Evolutionary conservation across 2,329 filamentous ascomycete species (phyloP).

Genomic region (Aureobasidium musti): DNA sequence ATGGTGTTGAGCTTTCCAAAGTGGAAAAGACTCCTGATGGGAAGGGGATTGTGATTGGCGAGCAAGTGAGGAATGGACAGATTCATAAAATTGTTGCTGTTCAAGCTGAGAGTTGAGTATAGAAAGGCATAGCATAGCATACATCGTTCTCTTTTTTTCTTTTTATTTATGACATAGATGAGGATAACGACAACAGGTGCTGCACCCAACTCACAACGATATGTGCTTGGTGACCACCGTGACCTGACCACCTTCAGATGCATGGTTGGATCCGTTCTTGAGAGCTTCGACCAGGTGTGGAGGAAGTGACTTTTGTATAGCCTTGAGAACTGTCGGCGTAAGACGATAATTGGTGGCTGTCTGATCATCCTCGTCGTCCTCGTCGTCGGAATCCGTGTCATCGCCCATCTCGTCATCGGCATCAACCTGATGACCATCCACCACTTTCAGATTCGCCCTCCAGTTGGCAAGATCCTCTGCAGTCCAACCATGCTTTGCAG

Average conservation of each 20-base stretch:
- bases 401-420: not conserved
- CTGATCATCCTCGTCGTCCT: not conserved
- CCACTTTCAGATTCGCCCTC: too few species aligned
- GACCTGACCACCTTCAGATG: not conserved
- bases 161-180: too few species aligned
- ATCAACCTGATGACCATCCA: not conserved
- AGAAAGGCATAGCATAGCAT: not conserved
- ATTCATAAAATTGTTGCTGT: constrained; percentile 12
- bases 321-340: not conserved
- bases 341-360: not conserved
- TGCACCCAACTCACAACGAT: too few species aligned
- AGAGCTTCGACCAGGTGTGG: not conserved
- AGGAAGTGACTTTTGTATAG: not conserved
- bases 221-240: too few species aligned
- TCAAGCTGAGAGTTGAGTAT: not conserved
- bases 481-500: not conserved
- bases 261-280: not conserved
- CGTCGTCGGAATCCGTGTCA: not conserved
- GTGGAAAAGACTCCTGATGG: constrained; percentile 13
- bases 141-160: not conserved
- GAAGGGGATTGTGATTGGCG: constrained; percentile 2
- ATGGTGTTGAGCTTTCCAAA: not conserved
- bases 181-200: too few species aligned
- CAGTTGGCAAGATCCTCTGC: not conserved
- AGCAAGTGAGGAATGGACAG: constrained; percentile 10